Percentiles rank a stretch among this genome's conserved stretches.
Conservation (phyloP, 2,329 filamentous ascomycete genomes). For the Monosporascus sp. region DNA sequence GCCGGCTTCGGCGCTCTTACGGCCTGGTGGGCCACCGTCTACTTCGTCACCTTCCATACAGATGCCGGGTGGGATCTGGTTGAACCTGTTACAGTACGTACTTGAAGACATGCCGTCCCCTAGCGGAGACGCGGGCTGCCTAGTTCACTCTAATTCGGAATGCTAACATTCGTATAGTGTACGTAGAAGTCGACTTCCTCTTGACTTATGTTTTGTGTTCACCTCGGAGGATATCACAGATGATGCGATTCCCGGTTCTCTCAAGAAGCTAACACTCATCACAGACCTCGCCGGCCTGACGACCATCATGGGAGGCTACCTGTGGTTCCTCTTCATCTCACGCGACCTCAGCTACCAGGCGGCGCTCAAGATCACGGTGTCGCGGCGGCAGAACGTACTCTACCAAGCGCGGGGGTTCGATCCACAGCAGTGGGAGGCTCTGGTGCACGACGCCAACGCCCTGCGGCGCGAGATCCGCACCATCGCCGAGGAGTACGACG, state of each 20-base stretch:
- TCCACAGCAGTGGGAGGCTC: constrained; percentile 65
- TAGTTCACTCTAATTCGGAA: too few species aligned
- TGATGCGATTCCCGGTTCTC: too few species aligned
- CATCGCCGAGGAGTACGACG: constrained; percentile 81
- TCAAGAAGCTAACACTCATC: too few species aligned
- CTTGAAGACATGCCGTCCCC: neutral
- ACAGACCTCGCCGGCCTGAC: constrained; percentile 76
- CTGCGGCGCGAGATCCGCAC: constrained; percentile 73
- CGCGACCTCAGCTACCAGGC: constrained; percentile 81
- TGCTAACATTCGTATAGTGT: neutral
- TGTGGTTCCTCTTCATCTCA: constrained; percentile 93
- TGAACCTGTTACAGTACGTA: constrained; percentile 65
- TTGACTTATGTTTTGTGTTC: too few species aligned
- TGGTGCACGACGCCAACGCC: constrained; percentile 75
- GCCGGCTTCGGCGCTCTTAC: constrained; percentile 69
- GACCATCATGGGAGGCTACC: constrained; percentile 81
- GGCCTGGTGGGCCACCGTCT: constrained; percentile 78
- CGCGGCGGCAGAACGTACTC: constrained; percentile 66
- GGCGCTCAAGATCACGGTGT: constrained; percentile 83
- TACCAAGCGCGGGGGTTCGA: constrained; percentile 76
- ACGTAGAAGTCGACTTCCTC: neutral
- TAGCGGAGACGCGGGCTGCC: neutral
- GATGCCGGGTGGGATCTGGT: constrained; percentile 85
- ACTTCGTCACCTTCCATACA: constrained; percentile 65
- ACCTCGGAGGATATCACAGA: too few species aligned